Percentiles rank a stretch among this genome's conserved stretches.
Evolutionary conservation across 352 stramenopile genomes (phyloP).

Genomic region (Phytophthora tubulina): DNA sequence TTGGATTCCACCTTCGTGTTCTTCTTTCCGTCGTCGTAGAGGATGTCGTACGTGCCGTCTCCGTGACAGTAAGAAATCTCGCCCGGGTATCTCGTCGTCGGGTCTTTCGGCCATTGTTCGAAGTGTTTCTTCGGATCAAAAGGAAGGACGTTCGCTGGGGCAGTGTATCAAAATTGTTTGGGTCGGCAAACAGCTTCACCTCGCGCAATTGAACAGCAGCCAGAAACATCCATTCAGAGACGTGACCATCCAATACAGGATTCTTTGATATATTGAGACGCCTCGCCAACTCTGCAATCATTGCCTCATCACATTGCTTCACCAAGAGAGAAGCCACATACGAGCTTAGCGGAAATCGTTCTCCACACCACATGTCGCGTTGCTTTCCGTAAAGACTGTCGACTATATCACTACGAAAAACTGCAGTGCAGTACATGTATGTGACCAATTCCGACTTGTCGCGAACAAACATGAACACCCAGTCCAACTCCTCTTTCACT

Average conservation of each 20-base stretch:
- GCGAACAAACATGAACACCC: not conserved
- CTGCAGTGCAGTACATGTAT: not conserved
- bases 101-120: no score
- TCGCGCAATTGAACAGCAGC: not conserved
- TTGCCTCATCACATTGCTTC: not conserved
- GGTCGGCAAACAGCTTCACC: no score
- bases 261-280: slow-evolving; percentile 13
- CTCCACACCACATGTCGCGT: not conserved
- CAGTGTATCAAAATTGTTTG: no score
- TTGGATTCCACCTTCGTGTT: no score
- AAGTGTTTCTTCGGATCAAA: no score
- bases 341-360: slow-evolving; percentile 4
- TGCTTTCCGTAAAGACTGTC: slow-evolving; percentile 26
- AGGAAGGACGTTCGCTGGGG: no score
- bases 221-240: slow-evolving; percentile 25
- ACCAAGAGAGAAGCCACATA: slow-evolving; percentile 9
- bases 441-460: slow-evolving; percentile 2
- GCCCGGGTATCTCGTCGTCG: no score
- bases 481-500: slow-evolving; percentile 2
- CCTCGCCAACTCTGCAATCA: not conserved
- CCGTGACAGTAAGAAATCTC: no score
- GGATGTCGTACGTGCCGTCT: no score
- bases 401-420: not conserved
- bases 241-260: not conserved
- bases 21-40: no score